Conservation (phyloP, 495 filamentous ascomycete species). For the Cercophora scortea region DNA sequence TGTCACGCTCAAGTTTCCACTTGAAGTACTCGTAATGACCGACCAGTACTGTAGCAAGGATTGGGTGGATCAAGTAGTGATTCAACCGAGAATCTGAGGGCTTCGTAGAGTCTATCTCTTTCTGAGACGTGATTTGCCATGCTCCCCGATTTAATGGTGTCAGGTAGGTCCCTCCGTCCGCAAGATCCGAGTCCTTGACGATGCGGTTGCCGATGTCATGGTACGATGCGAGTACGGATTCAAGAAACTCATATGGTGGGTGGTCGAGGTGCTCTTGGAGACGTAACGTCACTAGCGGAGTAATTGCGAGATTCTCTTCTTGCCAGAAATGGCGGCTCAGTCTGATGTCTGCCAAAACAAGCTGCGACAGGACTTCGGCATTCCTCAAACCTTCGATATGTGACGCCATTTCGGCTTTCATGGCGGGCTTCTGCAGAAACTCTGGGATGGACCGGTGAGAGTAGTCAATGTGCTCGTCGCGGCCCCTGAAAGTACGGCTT, state of each 20-base stretch:
- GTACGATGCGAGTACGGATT: not conserved
- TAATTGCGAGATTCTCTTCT: not conserved
- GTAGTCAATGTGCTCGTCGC: not conserved
- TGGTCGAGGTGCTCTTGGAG: not conserved
- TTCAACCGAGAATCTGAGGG: not conserved
- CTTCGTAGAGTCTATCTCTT: not conserved
- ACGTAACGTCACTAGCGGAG: not conserved
- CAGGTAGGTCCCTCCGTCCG: too few relatives aligned
- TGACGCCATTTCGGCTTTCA: not conserved
- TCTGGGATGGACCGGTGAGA: slow-evolving; percentile 3
- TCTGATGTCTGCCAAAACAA: not conserved
- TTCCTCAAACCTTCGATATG: not conserved
- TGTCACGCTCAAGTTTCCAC: not conserved
- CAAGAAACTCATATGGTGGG: not conserved
- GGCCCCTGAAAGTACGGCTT: not conserved
- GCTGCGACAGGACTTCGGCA: not conserved
- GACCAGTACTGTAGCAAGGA: not conserved
- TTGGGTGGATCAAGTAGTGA: not conserved
- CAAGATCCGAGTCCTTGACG: not conserved
- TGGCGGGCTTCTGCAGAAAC: not conserved
- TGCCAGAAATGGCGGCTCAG: not conserved
- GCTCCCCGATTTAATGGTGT: too few relatives aligned
- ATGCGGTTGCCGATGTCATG: not conserved
- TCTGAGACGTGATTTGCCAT: not conserved
- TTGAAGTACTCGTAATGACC: not conserved